phyloP scores from a whole-genome alignment of 257 asterid species.

The Penstemon barbatus region DNA sequence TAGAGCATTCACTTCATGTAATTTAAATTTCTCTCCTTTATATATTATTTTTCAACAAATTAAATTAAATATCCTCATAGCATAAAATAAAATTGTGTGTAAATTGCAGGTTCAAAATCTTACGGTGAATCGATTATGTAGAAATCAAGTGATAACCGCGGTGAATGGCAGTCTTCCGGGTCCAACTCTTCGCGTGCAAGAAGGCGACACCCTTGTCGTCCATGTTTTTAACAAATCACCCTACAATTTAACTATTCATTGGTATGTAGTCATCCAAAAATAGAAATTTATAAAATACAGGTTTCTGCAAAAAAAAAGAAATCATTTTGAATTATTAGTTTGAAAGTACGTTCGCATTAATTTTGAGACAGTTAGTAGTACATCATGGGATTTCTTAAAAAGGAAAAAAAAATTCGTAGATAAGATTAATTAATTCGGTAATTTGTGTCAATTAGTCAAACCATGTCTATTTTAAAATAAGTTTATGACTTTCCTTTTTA shows the following conservation, averaged over 20 bases:
- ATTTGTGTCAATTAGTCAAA: no score
- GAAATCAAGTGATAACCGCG: constrained; percentile 55
- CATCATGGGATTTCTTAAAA: no score
- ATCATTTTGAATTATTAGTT: background rate
- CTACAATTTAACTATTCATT: constrained; percentile 58
- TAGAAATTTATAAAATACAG: no score
- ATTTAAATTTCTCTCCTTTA: background rate
- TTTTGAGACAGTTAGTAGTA: no score
- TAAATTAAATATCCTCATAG: no score
- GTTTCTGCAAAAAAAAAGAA: background rate
- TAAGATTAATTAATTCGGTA: no score
- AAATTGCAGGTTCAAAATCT: constrained; percentile 57
- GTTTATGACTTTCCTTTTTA: no score
- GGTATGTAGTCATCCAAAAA: constrained; percentile 35
- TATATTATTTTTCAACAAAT: no score
- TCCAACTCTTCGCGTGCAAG: constrained; percentile 49
- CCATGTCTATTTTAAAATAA: no score
- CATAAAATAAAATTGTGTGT: no score
- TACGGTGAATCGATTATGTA: constrained; percentile 48
- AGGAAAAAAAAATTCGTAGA: no score
- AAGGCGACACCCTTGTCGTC: constrained; percentile 66
- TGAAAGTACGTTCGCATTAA: background rate
- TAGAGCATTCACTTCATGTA: constrained; percentile 50
- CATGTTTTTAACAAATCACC: constrained; percentile 60
- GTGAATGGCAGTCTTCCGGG: constrained; percentile 73